These are phyloP conservation scores for Aphanomyces euteiches DNA, from an alignment of 352 stramenopile genomes.

Conservation along the genomic window DNA sequence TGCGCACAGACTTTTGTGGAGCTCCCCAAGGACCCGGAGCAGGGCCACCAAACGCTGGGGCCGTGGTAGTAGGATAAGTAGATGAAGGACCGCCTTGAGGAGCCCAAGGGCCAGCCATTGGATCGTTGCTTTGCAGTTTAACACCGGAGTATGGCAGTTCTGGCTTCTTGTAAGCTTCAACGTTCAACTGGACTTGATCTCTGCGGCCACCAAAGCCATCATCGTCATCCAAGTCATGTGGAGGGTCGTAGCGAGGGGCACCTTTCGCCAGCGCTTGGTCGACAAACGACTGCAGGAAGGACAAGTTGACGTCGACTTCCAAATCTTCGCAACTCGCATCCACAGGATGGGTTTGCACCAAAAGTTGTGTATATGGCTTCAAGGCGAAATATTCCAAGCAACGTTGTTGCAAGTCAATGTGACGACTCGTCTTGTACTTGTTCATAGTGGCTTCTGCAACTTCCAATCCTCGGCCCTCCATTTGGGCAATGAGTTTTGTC, in stretches of 20 bases:
- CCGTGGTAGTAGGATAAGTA: conserved; percentile 28
- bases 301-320: conserved; percentile 94
- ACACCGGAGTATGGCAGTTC: conserved; percentile 76
- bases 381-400: conserved; percentile 97
- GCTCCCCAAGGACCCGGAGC: conserved; percentile 37
- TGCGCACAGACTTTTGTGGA: conserved; percentile 63
- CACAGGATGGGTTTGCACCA: conserved; percentile 93
- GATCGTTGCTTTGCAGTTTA: conserved; percentile 63
- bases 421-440: conserved; percentile 94
- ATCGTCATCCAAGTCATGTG: conserved; percentile 95
- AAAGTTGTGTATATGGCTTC: conserved; percentile 87
- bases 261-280: conserved; percentile 89
- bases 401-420: conserved; percentile 97
- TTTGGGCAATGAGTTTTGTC: conserved; percentile 98
- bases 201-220: conserved; percentile 39
- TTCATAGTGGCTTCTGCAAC: conserved; percentile 93
- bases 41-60: conserved; percentile 9
- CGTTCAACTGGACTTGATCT: conserved; percentile 68
- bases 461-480: conserved; percentile 85
- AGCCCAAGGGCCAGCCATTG: conserved; percentile 57
- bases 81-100: conserved; percentile 27
- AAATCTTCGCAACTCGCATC: conserved; percentile 95
- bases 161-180: conserved; percentile 87
- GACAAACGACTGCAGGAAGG: conserved; percentile 94
- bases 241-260: conserved; percentile 92